Percentiles rank a stretch among this genome's conserved stretches.
phyloP scores from a whole-genome alignment of 805 yeast genomes.

The Candida succiphila region DNA sequence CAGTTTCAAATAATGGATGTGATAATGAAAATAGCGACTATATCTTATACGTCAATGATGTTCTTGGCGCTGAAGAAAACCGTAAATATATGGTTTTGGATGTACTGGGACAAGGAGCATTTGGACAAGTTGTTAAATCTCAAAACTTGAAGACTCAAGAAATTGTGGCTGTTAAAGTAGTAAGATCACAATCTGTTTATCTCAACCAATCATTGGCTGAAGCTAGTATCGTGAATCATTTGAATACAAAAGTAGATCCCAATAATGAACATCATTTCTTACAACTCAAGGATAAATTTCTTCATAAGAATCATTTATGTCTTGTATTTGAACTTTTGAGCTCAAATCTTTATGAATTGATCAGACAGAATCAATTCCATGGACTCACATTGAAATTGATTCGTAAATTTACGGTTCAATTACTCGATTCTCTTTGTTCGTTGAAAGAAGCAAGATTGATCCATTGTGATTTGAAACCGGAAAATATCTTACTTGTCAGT shows the following conservation, averaged over 20 bases:
- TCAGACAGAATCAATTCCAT: conserved; percentile 88
- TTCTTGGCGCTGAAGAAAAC: conserved; percentile 78
- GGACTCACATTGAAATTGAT: conserved; percentile 79
- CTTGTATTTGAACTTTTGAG: conserved; percentile 85
- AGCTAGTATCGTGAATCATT: conserved; percentile 72
- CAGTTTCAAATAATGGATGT: conserved; percentile 66
- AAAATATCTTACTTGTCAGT: conserved; percentile 72
- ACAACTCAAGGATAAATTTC: conserved; percentile 74
- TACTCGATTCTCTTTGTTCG: conserved; percentile 70
- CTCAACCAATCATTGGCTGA: conserved; percentile 88
- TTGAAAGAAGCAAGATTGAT: conserved; percentile 77
- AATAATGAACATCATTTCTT: conserved; percentile 65
- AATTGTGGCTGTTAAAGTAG: conserved; percentile 88
- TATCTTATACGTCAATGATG: conserved; percentile 88
- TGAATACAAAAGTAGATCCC: conserved; percentile 66
- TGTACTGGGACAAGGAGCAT: conserved; percentile 91
- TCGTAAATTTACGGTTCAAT: conserved; percentile 66
- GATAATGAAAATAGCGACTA: conserved; percentile 89
- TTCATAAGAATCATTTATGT: conserved; percentile 89
- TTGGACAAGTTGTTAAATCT: conserved; percentile 97
- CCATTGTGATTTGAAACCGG: conserved; percentile 97
- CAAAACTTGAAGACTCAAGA: conserved; percentile 68
- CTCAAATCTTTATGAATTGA: conserved; percentile 79
- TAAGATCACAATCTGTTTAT: conserved; percentile 85
- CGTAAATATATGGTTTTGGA: conserved; percentile 84